These are phyloP conservation scores for Fomitopsis betulina DNA, from an alignment of 1,284 basidiomycete genomes.

Conservation along the genomic window DNA sequence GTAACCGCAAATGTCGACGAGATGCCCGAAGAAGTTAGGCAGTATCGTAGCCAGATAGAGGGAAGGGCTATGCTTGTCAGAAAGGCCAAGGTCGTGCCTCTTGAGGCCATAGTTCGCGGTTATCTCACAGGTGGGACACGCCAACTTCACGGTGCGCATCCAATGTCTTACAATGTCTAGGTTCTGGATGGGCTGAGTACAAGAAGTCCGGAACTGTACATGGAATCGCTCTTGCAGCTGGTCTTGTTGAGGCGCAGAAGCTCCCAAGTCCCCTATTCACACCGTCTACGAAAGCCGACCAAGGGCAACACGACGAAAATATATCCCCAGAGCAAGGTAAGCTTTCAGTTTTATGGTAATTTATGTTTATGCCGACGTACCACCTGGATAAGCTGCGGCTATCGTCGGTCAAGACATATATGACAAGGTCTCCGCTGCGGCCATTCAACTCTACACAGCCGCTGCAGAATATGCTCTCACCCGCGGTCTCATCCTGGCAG, in stretches of 20 bases:
- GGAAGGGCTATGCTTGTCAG: constrained; percentile 90
- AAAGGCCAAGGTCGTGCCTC: constrained; percentile 85
- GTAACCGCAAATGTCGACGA: constrained; percentile 69
- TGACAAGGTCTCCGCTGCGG: constrained; percentile 50
- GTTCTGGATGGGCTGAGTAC: constrained; percentile 96
- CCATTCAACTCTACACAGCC: constrained; percentile 69
- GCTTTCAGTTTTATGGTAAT: background rate
- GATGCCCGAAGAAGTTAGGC: constrained; percentile 71
- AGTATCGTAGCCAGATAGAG: constrained; percentile 70
- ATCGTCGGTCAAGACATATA: constrained; percentile 72
- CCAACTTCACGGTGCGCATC: background rate
- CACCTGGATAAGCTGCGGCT: constrained; percentile 42
- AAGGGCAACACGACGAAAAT: constrained; percentile 95
- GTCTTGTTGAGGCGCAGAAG: constrained; percentile 83
- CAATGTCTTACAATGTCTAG: constrained; percentile 34
- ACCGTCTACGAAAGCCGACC: constrained; percentile 95
- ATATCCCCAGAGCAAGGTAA: constrained; percentile 88
- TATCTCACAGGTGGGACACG: constrained; percentile 80
- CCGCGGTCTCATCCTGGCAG: constrained; percentile 92
- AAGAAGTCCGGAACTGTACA: constrained; percentile 87
- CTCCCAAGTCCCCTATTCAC: constrained; percentile 88
- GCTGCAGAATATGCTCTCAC: constrained; percentile 78
- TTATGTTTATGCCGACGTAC: background rate
- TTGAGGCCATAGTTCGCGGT: constrained; percentile 97
- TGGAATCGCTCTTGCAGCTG: constrained; percentile 73